Percentiles rank a stretch among this genome's conserved stretches.
Conservation (phyloP, 176 grass and related monocot genomes). For the Alloteropsis semialata region DNA sequence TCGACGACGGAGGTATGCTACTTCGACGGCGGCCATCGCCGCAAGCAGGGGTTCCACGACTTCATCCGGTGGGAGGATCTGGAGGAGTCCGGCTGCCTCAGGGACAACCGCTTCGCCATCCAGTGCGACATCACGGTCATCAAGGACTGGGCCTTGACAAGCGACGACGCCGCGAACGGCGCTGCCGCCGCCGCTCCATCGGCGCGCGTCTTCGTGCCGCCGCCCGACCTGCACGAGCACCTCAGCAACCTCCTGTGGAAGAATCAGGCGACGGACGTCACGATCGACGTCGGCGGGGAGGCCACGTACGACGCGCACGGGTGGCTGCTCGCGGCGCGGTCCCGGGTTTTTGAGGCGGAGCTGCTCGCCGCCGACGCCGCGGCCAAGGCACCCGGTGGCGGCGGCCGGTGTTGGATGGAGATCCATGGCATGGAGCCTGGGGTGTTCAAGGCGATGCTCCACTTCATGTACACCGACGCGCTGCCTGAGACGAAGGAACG, state of each 20-base stretch:
- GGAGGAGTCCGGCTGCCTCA: background rate
- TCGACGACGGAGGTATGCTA: background rate
- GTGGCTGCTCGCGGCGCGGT: conserved; percentile 3
- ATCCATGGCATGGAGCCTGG: background rate
- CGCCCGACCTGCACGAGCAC: background rate
- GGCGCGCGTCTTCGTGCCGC: background rate
- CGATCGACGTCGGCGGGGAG: background rate
- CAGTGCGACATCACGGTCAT: background rate
- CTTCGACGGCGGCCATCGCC: no score
- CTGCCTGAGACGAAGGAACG: background rate
- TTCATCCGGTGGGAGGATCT: background rate
- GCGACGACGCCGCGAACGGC: background rate
- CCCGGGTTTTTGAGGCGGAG: background rate
- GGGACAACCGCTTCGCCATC: background rate
- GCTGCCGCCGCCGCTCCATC: background rate
- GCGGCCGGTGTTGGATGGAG: background rate
- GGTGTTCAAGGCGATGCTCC: background rate
- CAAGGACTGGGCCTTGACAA: background rate
- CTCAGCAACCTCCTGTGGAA: background rate
- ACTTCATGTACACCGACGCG: conserved; percentile 8
- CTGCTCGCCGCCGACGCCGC: background rate
- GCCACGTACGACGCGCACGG: background rate
- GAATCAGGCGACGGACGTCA: background rate
- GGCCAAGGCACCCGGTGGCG: background rate
- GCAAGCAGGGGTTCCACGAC: background rate